These are phyloP conservation scores for Xylariaceae sp. DNA, from an alignment of 2,329 filamentous ascomycete genomes.

Conservation along the genomic window DNA sequence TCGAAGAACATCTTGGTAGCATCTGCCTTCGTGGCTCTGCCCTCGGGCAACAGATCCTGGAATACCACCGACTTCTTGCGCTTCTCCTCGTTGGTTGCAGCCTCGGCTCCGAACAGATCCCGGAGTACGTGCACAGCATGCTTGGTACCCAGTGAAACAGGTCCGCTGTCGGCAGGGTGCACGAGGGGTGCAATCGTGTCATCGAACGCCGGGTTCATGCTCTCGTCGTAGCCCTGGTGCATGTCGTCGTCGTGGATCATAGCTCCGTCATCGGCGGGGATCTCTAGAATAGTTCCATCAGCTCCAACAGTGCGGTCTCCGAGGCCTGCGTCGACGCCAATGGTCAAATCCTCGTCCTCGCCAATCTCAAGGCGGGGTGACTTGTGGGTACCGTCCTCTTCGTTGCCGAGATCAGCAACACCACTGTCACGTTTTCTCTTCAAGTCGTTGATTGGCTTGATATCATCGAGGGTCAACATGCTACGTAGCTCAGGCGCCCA, in stretches of 20 bases:
- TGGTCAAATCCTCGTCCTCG: conserved; percentile 56
- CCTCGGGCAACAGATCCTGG: conserved; percentile 83
- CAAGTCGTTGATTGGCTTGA: conserved; percentile 70
- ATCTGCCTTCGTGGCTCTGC: conserved; percentile 74
- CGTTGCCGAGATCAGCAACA: conserved; percentile 70
- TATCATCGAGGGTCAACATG: conserved; percentile 81
- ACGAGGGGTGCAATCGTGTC: conserved; percentile 70
- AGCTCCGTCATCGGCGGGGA: conserved; percentile 51
- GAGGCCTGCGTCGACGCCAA: conserved; percentile 45
- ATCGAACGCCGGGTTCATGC: conserved; percentile 61
- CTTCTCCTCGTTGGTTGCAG: conserved; percentile 62
- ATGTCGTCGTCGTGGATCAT: conserved; percentile 44
- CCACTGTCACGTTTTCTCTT: conserved; percentile 94
- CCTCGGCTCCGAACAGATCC: conserved; percentile 74
- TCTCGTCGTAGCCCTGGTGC: conserved; percentile 40
- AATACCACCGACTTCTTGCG: conserved; percentile 79
- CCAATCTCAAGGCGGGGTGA: conserved; percentile 64
- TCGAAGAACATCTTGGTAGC: conserved; percentile 99
- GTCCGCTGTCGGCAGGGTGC: conserved; percentile 77
- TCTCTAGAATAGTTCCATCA: conserved; percentile 60
- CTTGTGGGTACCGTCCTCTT: conserved; percentile 59
- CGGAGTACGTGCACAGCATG: conserved; percentile 93
- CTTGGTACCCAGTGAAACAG: conserved; percentile 85
- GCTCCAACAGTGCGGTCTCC: conserved; percentile 49
- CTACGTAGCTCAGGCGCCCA: conserved; percentile 92